Percentiles rank a stretch among this genome's conserved stretches.
Evolutionary conservation across 495 filamentous ascomycete species (phyloP).

Genomic region (Penicillium mononematosum): DNA sequence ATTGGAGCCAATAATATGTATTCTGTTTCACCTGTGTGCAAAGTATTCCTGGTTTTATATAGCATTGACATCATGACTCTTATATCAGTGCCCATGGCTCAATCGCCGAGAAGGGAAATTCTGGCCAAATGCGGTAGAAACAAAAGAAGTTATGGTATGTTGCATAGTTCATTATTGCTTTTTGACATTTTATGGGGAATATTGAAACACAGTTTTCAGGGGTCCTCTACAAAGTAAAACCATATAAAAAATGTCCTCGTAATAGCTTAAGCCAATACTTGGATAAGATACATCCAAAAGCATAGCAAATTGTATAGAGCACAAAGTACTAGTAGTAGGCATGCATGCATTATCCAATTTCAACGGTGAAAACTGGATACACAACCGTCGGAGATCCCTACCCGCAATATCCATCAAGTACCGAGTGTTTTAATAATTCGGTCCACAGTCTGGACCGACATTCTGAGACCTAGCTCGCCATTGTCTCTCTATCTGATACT

Average conservation of each 20-base stretch:
- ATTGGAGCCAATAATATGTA: conserved; percentile 8
- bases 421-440: background rate
- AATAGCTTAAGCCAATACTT: no score
- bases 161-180: no score
- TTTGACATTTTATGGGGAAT: no score
- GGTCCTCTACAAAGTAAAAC: no score
- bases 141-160: no score
- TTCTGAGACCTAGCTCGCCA: conserved; percentile 14
- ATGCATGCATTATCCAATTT: background rate
- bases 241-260: no score
- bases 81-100: background rate
- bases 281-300: conserved; percentile 10
- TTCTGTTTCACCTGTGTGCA: background rate
- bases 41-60: background rate
- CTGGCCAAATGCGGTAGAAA: background rate
- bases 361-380: conserved; percentile 11
- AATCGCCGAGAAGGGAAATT: conserved; percentile 9
- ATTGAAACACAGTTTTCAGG: no score
- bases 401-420: conserved; percentile 24
- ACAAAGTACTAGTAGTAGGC: background rate
- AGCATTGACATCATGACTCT: conserved; percentile 21
- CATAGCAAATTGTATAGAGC: background rate
- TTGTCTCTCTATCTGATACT: conserved; percentile 19
- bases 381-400: conserved; percentile 24
- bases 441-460: conserved; percentile 4